These are phyloP conservation scores for Crithidia expoeki DNA, from an alignment of 208 protist genomes.

Conservation along the genomic window DNA sequence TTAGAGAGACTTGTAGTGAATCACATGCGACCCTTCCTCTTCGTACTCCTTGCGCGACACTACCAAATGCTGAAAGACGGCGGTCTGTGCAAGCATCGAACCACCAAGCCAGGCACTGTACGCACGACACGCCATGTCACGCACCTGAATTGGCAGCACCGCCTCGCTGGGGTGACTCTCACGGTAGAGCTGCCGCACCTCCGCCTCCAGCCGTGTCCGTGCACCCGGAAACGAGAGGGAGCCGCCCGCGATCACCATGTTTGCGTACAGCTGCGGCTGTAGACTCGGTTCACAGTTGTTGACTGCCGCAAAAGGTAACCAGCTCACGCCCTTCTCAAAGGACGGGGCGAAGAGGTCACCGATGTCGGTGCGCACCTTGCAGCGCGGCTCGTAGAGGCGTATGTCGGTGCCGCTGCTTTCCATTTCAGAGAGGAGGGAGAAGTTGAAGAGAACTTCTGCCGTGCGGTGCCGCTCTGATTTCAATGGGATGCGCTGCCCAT, in stretches of 20 bases:
- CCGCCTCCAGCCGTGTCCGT: conserved; percentile 80
- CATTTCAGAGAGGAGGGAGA: conserved; percentile 62
- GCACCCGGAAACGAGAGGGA: conserved; percentile 88
- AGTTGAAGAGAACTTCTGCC: conserved; percentile 89
- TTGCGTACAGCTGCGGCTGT: conserved; percentile 88
- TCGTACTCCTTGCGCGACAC: conserved; percentile 88
- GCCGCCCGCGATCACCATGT: conserved; percentile 94
- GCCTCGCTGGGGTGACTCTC: conserved; percentile 86
- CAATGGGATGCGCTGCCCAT: conserved; percentile 87
- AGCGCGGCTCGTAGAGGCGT: conserved; percentile 61
- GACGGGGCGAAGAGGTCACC: conserved; percentile 83
- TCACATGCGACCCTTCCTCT: conserved; percentile 79
- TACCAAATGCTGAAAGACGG: conserved; percentile 87
- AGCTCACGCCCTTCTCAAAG: conserved; percentile 89
- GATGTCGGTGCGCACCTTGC: conserved; percentile 83
- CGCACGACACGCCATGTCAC: conserved; percentile 68
- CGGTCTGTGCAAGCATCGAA: conserved; percentile 81
- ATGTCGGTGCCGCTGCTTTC: conserved; percentile 25
- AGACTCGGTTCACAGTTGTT: conserved; percentile 91
- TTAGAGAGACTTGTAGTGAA: conserved; percentile 91
- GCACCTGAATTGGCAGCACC: conserved; percentile 74
- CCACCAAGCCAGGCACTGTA: conserved; percentile 89
- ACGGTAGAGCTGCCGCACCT: conserved; percentile 88
- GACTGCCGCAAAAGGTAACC: conserved; percentile 92
- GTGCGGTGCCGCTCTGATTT: conserved; percentile 65